These are phyloP conservation scores for Houttuynia cordata DNA, from an alignment of 164 flowering plant species.

Conservation along the genomic window DNA sequence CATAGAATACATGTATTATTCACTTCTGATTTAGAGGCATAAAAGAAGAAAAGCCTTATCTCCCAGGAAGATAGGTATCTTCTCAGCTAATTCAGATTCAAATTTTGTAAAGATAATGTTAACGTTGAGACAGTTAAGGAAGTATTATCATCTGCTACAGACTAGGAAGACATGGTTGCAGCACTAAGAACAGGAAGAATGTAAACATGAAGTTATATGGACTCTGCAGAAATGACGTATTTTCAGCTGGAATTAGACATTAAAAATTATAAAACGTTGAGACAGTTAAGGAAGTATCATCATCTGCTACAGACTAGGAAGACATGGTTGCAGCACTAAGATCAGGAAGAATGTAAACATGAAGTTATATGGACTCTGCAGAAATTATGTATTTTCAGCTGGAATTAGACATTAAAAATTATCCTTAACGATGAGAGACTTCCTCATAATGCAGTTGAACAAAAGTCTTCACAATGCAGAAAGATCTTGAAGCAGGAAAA, in stretches of 20 bases:
- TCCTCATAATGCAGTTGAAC: conserved; percentile 31
- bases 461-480: conserved; percentile 23
- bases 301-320: conserved; percentile 11
- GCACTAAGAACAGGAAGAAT: conserved; percentile 14
- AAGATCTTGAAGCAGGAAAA: conserved; percentile 39
- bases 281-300: not conserved
- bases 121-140: not conserved
- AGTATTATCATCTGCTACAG: not conserved
- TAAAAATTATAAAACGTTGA: conserved; percentile 33
- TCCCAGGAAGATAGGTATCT: conserved; percentile 60
- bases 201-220: conserved; percentile 13
- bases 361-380: conserved; percentile 26
- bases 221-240: conserved; percentile 50
- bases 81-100: conserved; percentile 25
- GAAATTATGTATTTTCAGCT: conserved; percentile 61
- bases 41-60: too few species aligned
- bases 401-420: conserved; percentile 74
- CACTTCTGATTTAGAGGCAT: too few species aligned
- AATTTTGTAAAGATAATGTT: not conserved
- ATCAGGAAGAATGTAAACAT: conserved; percentile 14
- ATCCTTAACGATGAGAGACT: conserved; percentile 73
- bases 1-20: too few species aligned
- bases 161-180: conserved; percentile 9
- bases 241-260: conserved; percentile 79
- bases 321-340: conserved; percentile 13